Base-by-base conservation (phyloP, 441 rosid species). In the Metrosideros polymorpha region DNA sequence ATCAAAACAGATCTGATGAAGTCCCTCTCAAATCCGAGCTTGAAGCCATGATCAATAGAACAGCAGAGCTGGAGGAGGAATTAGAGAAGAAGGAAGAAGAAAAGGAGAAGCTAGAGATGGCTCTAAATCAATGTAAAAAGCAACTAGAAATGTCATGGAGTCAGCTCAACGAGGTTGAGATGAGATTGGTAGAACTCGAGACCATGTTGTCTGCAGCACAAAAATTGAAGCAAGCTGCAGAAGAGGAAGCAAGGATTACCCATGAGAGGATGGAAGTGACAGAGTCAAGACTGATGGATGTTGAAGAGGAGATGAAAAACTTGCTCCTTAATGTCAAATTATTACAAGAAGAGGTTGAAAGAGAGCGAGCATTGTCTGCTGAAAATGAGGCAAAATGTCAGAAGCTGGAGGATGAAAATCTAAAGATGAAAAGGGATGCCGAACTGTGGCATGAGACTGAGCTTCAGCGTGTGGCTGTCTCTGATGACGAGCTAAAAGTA, bases 1-100 rank as follows among this genome's bases (percentile, higher is more conserved):
- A 90, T 50, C 91, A 91, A 88, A 27, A 86, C 35, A 90, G 85
- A 88, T 86, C 87, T 59, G 86, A 59, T 83, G 90, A 89, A 53
- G 91, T 82, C 47, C 55, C 88, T 50, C 77, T 88, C 82, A 93
- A 91, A 91, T 89, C 90, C 83, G 94, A 94, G 89, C 91, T 92
- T 63, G 88, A 92, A 86, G 83, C 91, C 63, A 91, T 91, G 88
- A 90, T 90, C 86, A 87, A 89, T 57, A 91, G 93, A 86, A 90
- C 90, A 82, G 90, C 94, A 82, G 96, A 94, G 52, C 83, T 96
- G 85, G 95, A 94, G 88, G 95, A 92, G 56, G 95, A 89, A 84
- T 86, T 94, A 84, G 92, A 92, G 85, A 92, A 91, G 90, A 86
- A 92, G 35, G 94, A 94, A 88, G 95, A 88, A 77, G 94, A 96